Evolutionary conservation across 352 stramenopile genomes (phyloP).

Genomic region (Phytophthora pseudosyringae): DNA sequence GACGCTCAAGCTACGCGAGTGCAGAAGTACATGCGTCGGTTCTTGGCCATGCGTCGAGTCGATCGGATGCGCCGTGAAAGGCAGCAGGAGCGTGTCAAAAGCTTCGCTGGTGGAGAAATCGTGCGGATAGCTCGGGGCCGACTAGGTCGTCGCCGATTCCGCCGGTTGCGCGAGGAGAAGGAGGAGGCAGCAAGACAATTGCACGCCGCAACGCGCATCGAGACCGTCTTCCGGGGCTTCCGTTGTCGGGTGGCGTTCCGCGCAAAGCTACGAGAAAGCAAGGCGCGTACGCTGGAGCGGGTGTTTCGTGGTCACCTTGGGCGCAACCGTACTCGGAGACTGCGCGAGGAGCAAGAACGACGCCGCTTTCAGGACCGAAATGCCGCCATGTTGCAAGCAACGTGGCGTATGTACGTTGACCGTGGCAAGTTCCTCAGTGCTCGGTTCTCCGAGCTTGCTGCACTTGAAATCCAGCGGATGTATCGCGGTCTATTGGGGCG

Average conservation of each 20-base stretch:
- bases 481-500: constrained; percentile 89
- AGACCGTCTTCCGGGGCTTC: constrained; percentile 76
- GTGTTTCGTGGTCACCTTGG: constrained; percentile 77
- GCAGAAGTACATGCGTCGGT: constrained; percentile 63
- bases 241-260: constrained; percentile 57
- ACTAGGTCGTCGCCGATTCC: constrained; percentile 62
- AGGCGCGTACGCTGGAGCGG: constrained; percentile 64
- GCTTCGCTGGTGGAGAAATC: constrained; percentile 65
- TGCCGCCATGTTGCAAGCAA: constrained; percentile 86
- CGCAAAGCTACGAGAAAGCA: constrained; percentile 48
- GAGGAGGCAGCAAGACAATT: constrained; percentile 27
- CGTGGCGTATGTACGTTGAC: constrained; percentile 87
- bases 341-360: constrained; percentile 50
- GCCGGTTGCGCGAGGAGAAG: constrained; percentile 26
- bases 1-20: constrained; percentile 55
- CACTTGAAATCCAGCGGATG: constrained; percentile 90
- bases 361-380: constrained; percentile 58
- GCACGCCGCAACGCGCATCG: constrained; percentile 53
- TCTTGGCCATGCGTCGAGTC: constrained; percentile 50
- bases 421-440: constrained; percentile 70
- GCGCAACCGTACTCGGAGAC: constrained; percentile 39
- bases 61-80: constrained; percentile 37
- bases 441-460: constrained; percentile 77
- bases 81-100: constrained; percentile 52
- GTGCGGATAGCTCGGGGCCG: constrained; percentile 68